Evolutionary conservation across 768 basidiomycete species (phyloP), one percentile per base, ranked within the genome.

Genomic region (Russula emetica): DNA sequence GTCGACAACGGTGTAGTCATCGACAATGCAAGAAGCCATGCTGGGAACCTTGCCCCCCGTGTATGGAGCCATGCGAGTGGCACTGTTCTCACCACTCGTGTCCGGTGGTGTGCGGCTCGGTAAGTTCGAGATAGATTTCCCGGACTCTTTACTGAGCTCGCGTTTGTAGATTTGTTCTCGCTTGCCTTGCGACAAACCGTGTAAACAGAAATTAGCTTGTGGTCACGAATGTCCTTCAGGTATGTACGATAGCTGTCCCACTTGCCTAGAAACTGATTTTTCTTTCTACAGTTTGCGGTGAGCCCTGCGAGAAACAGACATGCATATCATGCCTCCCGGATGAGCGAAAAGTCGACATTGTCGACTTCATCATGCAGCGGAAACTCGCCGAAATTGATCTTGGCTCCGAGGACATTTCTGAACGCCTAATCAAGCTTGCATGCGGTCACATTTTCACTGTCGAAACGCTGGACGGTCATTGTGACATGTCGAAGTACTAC

Each of bases 391-490:
- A 73, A 18, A 62, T 72, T 32, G 70, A 73, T 53, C 58, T 66
- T 4, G 30, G 42, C 11, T 72, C 70, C 0, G 66, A 66, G 28
- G 77, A 78, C 20, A 61, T 72, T 28, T 68, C 71, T 54, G 73
- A 72, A 13, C 69, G 69, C 13, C 53, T 71, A 4, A 72, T 74
- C n/a, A 71, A 58, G 3, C 64, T 73, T 6, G 71, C 71, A 40
- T 79, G 78, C 56, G 72, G 74, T 1, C 78, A 79, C 63, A 68
- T 71, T 45, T 77, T 79, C 67, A 78, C 78, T 0, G 74, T 77
- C 7, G 76, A 76, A 63, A 76, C 76, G 0, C 70, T 79, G 4
- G 78, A 79, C 50, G 77, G 77, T 0, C 70, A 73, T 47, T 75
- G 73, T 64, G 58, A 67, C 3, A 69, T 79, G 66, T 26, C 52